Percentiles rank a stretch among this genome's conserved stretches.
Conservation (phyloP, 2,329 filamentous ascomycete species). For the Exophiala calicioides region DNA sequence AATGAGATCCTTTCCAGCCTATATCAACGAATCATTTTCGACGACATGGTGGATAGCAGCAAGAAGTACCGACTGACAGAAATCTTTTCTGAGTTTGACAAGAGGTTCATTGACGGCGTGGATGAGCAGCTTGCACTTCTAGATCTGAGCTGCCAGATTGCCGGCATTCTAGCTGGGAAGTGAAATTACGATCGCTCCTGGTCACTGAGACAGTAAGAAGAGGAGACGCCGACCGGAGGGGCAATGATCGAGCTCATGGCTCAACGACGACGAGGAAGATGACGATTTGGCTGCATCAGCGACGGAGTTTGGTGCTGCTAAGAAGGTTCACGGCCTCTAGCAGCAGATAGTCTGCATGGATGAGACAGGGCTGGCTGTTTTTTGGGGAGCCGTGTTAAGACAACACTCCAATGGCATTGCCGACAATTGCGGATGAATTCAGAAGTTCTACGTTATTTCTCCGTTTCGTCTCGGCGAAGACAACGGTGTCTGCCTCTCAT, state of each 20-base stretch:
- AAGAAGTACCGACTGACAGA: conserved; percentile 90
- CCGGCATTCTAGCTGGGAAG: conserved; percentile 44
- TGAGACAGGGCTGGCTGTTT: too few species aligned
- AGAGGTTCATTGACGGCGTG: conserved; percentile 87
- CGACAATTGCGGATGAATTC: too few species aligned
- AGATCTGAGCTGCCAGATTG: conserved; percentile 80
- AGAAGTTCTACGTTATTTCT: too few species aligned
- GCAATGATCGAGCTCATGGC: neutral
- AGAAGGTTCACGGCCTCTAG: too few species aligned
- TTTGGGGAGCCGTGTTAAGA: too few species aligned
- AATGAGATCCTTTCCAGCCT: conserved; percentile 82
- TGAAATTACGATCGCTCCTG: neutral
- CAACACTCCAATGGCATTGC: too few species aligned
- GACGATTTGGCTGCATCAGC: conserved; percentile 8
- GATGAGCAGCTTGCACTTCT: conserved; percentile 93
- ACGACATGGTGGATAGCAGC: conserved; percentile 77
- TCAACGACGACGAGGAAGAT: neutral
- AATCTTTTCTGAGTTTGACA: conserved; percentile 91
- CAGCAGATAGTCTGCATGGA: too few species aligned
- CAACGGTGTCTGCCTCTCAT: too few species aligned
- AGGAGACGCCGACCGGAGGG: neutral
- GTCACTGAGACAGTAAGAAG: neutral
- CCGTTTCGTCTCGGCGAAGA: too few species aligned
- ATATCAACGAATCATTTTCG: conserved; percentile 78
- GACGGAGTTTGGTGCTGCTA: conserved; percentile 3